phyloP scores from a whole-genome alignment of 2,329 filamentous ascomycete genomes.

The Anthostomella pinea region DNA sequence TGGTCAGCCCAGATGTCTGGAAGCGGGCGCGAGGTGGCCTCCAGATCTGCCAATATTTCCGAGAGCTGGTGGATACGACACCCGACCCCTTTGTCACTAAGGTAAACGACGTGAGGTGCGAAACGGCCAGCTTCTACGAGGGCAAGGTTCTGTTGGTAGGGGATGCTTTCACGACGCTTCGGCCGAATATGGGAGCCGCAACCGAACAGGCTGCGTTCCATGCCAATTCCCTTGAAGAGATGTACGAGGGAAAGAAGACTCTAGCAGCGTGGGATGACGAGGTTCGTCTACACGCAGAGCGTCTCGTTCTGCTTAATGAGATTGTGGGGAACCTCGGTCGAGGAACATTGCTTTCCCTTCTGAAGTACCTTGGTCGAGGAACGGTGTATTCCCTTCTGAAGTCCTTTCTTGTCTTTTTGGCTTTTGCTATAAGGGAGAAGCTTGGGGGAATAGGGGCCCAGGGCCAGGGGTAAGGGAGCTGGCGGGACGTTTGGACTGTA shows the following conservation, averaged over 20 bases:
- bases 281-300: slow-evolving; percentile 5
- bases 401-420: no score
- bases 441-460: no score
- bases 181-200: slow-evolving; percentile 44
- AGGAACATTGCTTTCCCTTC: slow-evolving; percentile 7
- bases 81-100: slow-evolving; percentile 43
- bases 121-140: slow-evolving; percentile 35
- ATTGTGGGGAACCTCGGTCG: slow-evolving; percentile 12
- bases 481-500: no score
- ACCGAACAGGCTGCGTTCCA: slow-evolving; percentile 47
- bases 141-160: slow-evolving; percentile 44
- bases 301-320: slow-evolving; percentile 16
- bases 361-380: no score
- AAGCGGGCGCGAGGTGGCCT: slow-evolving; percentile 22
- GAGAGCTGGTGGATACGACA: slow-evolving; percentile 39
- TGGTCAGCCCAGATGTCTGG: slow-evolving; percentile 38
- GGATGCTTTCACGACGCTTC: slow-evolving; percentile 43
- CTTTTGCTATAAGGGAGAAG: no score
- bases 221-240: slow-evolving; percentile 37
- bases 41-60: slow-evolving; percentile 37
- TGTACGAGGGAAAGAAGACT: slow-evolving; percentile 36
- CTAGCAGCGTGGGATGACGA: slow-evolving; percentile 33
- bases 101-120: slow-evolving; percentile 40
- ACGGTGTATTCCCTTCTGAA: no score
- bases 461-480: no score